Conservation (phyloP, 2,329 filamentous ascomycete genomes). For the Trichoderma sp. region DNA sequence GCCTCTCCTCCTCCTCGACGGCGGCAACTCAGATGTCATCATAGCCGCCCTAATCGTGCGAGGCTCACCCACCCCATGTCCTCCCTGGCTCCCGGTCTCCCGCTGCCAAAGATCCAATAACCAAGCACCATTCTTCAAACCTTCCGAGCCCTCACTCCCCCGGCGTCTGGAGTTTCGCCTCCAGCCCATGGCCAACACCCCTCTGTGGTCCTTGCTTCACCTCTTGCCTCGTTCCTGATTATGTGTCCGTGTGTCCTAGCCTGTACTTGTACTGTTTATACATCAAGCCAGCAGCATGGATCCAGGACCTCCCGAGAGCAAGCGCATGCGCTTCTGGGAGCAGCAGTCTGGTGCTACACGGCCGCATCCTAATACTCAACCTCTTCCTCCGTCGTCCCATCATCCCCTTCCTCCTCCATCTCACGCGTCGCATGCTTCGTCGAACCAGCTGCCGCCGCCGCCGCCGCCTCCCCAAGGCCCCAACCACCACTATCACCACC, state of each 20-base stretch:
- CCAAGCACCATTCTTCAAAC: constrained; percentile 23
- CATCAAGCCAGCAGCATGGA: constrained; percentile 61
- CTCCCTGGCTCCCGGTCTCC: constrained; percentile 26
- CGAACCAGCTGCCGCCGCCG: constrained; percentile 33
- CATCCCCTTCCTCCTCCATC: constrained; percentile 37
- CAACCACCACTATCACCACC: constrained; percentile 37
- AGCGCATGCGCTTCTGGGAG: constrained; percentile 61
- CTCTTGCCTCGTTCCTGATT: constrained; percentile 43
- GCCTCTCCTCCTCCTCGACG: constrained; percentile 17
- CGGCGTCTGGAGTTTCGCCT: constrained; percentile 33
- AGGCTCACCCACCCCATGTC: constrained; percentile 30
- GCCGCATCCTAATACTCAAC: constrained; percentile 47
- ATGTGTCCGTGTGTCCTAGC: constrained; percentile 41
- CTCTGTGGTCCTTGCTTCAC: constrained; percentile 46
- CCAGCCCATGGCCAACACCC: constrained; percentile 40
- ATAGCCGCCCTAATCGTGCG: constrained; percentile 28
- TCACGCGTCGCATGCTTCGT: constrained; percentile 28
- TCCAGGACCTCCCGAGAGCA: constrained; percentile 60
- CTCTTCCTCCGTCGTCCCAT: constrained; percentile 35
- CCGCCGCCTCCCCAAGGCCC: constrained; percentile 38
- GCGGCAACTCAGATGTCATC: constrained; percentile 29
- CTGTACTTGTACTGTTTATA: constrained; percentile 39
- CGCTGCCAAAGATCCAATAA: constrained; percentile 27
- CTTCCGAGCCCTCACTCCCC: constrained; percentile 26
- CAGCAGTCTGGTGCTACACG: constrained; percentile 54